phyloP scores from a whole-genome alignment of 2,329 filamentous ascomycete genomes.

The Chalaropsis ovoidea region DNA sequence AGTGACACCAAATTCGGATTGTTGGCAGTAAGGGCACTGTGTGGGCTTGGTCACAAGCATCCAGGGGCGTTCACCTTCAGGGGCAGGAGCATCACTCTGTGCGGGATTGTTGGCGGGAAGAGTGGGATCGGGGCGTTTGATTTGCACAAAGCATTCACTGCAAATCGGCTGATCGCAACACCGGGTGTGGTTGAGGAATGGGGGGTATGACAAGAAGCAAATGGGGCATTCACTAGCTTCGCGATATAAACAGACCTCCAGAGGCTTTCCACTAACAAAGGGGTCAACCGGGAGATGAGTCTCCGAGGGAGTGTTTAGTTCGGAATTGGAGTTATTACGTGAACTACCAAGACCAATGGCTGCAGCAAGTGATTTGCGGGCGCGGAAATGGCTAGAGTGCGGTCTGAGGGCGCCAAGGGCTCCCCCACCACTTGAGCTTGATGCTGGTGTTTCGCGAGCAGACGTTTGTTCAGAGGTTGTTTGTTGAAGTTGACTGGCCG shows the following conservation, averaged over 20 bases:
- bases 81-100: constrained; percentile 31
- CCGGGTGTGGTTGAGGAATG: constrained; percentile 83
- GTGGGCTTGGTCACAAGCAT: constrained; percentile 84
- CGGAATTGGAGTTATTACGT: constrained; percentile 59
- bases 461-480: constrained; percentile 56
- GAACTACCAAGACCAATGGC: constrained; percentile 59
- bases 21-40: constrained; percentile 87
- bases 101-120: constrained; percentile 64
- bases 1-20: constrained; percentile 91
- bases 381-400: constrained; percentile 64
- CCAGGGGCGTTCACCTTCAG: constrained; percentile 34
- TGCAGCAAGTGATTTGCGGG: constrained; percentile 68
- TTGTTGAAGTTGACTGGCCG: constrained; percentile 65
- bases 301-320: constrained; percentile 61
- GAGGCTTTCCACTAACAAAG: constrained; percentile 83
- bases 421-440: constrained; percentile 30
- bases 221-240: constrained; percentile 85
- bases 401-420: constrained; percentile 37
- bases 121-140: constrained; percentile 87
- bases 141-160: constrained; percentile 98
- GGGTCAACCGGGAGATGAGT: constrained; percentile 70
- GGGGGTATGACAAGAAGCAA: constrained; percentile 91
- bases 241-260: constrained; percentile 92
- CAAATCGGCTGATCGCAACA: constrained; percentile 96
- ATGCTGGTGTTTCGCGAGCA: constrained; percentile 33